Evolutionary conservation across 2,329 filamentous ascomycete genomes (phyloP).

Genomic region (Ceratocystis harringtonii): DNA sequence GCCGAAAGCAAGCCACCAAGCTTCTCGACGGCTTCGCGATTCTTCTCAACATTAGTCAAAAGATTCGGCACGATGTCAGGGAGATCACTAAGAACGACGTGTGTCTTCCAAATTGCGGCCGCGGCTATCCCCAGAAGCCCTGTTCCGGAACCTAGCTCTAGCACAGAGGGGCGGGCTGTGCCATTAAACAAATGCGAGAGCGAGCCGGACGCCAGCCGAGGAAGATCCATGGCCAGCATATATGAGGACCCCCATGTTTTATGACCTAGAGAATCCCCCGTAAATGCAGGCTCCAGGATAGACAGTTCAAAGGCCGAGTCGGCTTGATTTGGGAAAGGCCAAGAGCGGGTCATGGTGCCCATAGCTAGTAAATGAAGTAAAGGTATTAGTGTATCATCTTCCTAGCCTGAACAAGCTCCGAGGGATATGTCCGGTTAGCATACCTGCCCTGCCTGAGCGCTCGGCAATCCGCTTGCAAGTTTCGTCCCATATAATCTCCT

Average conservation of each 20-base stretch:
- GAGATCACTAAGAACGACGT: conserved; percentile 67
- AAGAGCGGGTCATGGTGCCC: conserved; percentile 40
- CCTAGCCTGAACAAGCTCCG: too few species aligned
- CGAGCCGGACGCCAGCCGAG: conserved; percentile 30
- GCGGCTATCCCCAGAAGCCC: conserved; percentile 81
- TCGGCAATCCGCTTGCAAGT: conserved; percentile 71
- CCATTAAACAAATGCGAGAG: conserved; percentile 33
- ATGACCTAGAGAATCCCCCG: conserved; percentile 64
- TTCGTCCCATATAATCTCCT: conserved; percentile 58
- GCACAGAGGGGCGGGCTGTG: conserved; percentile 27
- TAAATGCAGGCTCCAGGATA: conserved; percentile 75
- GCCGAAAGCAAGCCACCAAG: conserved; percentile 44
- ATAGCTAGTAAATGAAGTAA: conserved; percentile 28
- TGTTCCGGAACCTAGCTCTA: conserved; percentile 83
- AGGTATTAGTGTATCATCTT: neutral
- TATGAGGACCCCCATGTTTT: conserved; percentile 96
- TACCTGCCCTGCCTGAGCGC: conserved; percentile 62
- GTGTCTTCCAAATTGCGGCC: conserved; percentile 50
- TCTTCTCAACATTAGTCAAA: conserved; percentile 53
- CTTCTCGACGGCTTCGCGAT: conserved; percentile 39
- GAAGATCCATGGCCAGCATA: conserved; percentile 61
- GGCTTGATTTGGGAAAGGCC: conserved; percentile 30
- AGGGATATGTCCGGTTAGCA: conserved; percentile 13
- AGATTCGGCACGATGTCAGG: conserved; percentile 74
- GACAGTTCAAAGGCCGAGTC: conserved; percentile 42